Evolutionary conservation across 345 rosid genomes (phyloP), one percentile per base, ranked within the genome.

Genomic region (Populus davidiana): DNA sequence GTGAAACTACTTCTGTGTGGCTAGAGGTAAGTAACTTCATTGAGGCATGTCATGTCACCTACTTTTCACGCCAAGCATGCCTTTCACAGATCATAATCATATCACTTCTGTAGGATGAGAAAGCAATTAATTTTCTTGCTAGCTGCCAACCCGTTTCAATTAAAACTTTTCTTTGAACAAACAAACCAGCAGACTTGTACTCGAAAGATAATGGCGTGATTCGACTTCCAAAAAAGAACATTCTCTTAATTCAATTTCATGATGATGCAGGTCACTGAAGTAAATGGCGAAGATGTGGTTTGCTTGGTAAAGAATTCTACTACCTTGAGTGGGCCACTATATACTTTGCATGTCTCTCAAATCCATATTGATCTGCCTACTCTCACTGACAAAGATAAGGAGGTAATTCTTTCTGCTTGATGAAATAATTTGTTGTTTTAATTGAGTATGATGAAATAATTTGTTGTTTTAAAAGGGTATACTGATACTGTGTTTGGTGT

Each of bases 1-100:
- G 79, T 68, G 94, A 91, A 85, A 89, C 90, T 65, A 89, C 94
- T 67, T 89, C 94, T 5, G 92, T 91, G 29, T 88, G 88, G 92
- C 80, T 89, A 74, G 92, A 89, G 94, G 94, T 91, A 86, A 83
- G 77, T 39, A 54, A 41, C 66, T 74, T 73, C 36, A 38, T 63
- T 74, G 39, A 70, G 33, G 16, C 8, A 52, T 33, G 12, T 68
- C 31, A 31, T 16, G 1, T 52, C 52, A 17, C 8, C 17, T 69
- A 7, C 44, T 36, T 70, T 71, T 52, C 62, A 56, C 38, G 50
- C 13, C 18, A 38, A 47, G 59, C 35, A 12, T 50, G 7, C 38
- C 43, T 70, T 11, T 63, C 70, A 52, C 72, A 63, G 25, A 59
- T n/a, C 64, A 59, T 23, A 59, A 47, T 47, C 50, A 47, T 13